Conservation (phyloP, 1,284 basidiomycete genomes). For the Microbotryum silenes-acaulis region DNA sequence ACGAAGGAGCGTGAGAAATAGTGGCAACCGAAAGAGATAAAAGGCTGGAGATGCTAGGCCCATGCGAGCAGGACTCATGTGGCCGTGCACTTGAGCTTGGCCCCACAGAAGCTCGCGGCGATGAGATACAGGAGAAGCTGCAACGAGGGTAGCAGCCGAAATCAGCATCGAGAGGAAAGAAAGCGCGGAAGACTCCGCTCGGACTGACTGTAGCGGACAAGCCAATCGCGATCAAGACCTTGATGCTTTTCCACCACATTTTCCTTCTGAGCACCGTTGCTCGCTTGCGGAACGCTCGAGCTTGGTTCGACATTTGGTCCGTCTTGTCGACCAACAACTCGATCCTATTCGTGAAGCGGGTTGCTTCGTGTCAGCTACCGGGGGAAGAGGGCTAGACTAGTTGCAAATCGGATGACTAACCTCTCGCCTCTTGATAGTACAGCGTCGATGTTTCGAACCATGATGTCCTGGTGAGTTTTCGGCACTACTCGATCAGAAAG, state of each 20-base stretch:
- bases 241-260: constrained; percentile 93
- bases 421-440: background rate
- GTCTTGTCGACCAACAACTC: constrained; percentile 96
- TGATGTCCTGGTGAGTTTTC: constrained; percentile 34
- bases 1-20: background rate
- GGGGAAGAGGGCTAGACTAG: background rate
- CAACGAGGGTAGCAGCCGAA: constrained; percentile 22
- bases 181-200: constrained; percentile 5
- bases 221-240: constrained; percentile 22
- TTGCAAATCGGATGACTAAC: background rate
- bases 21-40: background rate
- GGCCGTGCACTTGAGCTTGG: constrained; percentile 57
- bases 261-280: constrained; percentile 74
- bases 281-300: constrained; percentile 88
- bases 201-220: background rate
- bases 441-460: constrained; percentile 41
- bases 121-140: constrained; percentile 60
- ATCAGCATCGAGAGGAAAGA: constrained; percentile 1
- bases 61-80: constrained; percentile 3
- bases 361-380: constrained; percentile 87
- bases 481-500: background rate
- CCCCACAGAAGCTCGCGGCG: constrained; percentile 77
- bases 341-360: constrained; percentile 94
- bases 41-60: no score
- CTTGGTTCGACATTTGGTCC: constrained; percentile 88